A percentile compares a stretch with the other conserved stretches of the same genome.
phyloP scores from a whole-genome alignment of 805 yeast genomes.

The Candida vaughaniae region DNA sequence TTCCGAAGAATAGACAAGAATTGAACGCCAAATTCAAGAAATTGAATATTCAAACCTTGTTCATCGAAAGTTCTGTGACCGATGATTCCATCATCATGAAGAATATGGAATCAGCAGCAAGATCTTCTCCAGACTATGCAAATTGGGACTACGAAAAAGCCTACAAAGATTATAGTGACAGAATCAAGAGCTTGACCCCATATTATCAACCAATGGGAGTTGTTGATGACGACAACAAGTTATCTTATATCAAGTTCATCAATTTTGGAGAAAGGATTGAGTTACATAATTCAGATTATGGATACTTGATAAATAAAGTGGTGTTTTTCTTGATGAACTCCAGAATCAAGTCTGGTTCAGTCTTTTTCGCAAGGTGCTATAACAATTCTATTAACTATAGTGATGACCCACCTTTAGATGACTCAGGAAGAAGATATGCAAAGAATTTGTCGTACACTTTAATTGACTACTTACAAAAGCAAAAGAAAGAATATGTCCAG shows the following conservation, averaged over 20 bases:
- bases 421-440: conserved; percentile 70
- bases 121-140: conserved; percentile 81
- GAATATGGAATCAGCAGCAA: conserved; percentile 78
- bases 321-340: conserved; percentile 91
- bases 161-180: conserved; percentile 67
- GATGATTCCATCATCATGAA: conserved; percentile 64
- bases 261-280: conserved; percentile 87
- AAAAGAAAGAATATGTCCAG: conserved; percentile 30
- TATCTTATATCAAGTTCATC: conserved; percentile 80
- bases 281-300: conserved; percentile 78
- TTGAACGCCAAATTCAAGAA: conserved; percentile 54
- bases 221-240: conserved; percentile 26
- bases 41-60: conserved; percentile 70
- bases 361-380: conserved; percentile 87
- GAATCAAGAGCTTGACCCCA: conserved; percentile 67
- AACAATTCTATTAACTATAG: conserved; percentile 57
- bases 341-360: conserved; percentile 80
- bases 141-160: conserved; percentile 77
- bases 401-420: conserved; percentile 79
- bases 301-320: conserved; percentile 86
- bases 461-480: conserved; percentile 30
- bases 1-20: conserved; percentile 61
- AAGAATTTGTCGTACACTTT: conserved; percentile 60
- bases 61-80: conserved; percentile 85
- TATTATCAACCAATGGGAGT: conserved; percentile 73